Base-by-base conservation (phyloP, 2,329 filamentous ascomycete genomes). In the Colletotrichum limetticola region DNA sequence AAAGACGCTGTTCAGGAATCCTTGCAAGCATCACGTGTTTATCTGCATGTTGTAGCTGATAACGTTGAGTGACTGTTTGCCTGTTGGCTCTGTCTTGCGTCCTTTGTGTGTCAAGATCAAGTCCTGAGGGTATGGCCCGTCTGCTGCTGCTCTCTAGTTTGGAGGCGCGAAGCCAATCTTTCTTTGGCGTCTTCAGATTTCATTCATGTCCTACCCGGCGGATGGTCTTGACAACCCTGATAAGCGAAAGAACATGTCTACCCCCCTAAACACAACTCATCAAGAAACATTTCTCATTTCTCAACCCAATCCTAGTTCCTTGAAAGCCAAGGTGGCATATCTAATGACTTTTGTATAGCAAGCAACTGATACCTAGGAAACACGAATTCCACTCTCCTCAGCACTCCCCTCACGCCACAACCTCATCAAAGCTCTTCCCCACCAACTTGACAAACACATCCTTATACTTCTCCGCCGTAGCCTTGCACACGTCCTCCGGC, bases 381-480 rank as follows among this genome's bases (percentile, higher is more conserved):
- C 35, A 35, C 24, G 5, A 46, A 14, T 5, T 9, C 22, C 58
- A 1, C 3, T 61, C 16, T 0, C 35, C 35, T 19, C 16, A 19
- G 7, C 2, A 16, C 0, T 0, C 22, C 1, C n/a, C 53, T 46
- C 22, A 61, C 56, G 62, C 52, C 9, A 68, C 53, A 42, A 56
- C 60, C 42, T 81, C 78, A 35, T 82, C 80, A 76, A 86, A 85
- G 53, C 82, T 83, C 75, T 85, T 83, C 5, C 91, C 91, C 3
- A 90, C 92, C 75, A 94, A 83, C 82, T 85, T 88, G 83, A 90
- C 85, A 82, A 87, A 93, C 0, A 90, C 91, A 80, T 97, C 94
- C 76, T 84, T 85, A 80, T 97, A 97, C 83, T 93, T 94, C 68
- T 86, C 88, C 46, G 87, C 87, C 3, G 95, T 97, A 79, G 90